A percentile compares a stretch with the other conserved stretches of the same genome.
Conservation (phyloP, 1,284 basidiomycete genomes). For the Cutaneotrichosporon arboriforme region DNA sequence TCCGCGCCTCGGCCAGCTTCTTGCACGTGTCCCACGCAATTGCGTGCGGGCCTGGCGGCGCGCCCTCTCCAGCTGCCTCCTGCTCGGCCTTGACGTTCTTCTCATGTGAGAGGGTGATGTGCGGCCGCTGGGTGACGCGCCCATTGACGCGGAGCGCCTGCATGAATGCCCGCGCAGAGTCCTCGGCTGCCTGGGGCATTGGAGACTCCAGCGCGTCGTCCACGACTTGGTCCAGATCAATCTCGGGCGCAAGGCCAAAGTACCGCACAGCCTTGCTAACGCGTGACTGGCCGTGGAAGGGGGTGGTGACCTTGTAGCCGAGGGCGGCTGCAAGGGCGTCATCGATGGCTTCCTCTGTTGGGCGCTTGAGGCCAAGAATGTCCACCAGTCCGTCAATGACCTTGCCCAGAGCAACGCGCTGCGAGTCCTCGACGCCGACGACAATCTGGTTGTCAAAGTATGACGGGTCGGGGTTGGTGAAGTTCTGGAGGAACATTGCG, state of each 20-base stretch:
- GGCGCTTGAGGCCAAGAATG: conserved; percentile 51
- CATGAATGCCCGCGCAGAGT: conserved; percentile 53
- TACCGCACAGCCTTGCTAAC: conserved; percentile 57
- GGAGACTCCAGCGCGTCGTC: conserved; percentile 12
- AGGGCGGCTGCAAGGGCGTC: conserved; percentile 57
- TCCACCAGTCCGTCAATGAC: conserved; percentile 59
- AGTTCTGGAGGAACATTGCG: conserved; percentile 66
- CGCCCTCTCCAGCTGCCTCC: conserved; percentile 35
- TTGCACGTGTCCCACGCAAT: conserved; percentile 64
- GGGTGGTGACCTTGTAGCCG: conserved; percentile 34
- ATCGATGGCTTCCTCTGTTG: conserved; percentile 56
- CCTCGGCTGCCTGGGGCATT: conserved; percentile 26
- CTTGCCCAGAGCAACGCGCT: conserved; percentile 56
- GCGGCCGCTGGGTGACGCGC: conserved; percentile 62
- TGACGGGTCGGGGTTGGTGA: conserved; percentile 60
- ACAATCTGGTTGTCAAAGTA: conserved; percentile 65
- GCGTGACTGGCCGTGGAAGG: conserved; percentile 28
- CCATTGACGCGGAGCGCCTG: conserved; percentile 51
- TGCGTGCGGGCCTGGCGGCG: conserved; percentile 11
- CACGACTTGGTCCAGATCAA: conserved; percentile 53
- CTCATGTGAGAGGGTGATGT: conserved; percentile 79
- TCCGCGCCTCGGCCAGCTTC: conserved; percentile 50
- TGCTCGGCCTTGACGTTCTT: conserved; percentile 53
- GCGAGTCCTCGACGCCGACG: conserved; percentile 57
- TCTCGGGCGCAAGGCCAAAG: conserved; percentile 69